phyloP scores from a whole-genome alignment of 257 asterid species.

The Osmanthus fragrans region DNA sequence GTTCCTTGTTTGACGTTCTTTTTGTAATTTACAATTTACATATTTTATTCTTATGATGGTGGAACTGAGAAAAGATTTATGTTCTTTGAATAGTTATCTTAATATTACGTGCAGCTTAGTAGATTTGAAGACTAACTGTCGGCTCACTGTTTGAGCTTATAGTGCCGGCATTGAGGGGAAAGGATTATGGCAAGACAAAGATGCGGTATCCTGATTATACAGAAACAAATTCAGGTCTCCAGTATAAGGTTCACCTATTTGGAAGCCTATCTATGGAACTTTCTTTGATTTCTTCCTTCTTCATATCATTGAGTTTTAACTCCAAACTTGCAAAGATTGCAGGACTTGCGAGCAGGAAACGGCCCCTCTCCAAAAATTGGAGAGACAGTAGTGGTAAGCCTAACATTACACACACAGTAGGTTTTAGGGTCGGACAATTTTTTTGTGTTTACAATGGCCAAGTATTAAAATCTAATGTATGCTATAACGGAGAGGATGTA shows the following conservation, averaged over 20 bases:
- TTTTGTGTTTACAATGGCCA: conserved; percentile 1
- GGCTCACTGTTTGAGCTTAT: conserved; percentile 67
- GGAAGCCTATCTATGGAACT: conserved; percentile 25
- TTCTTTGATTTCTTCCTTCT: conserved; percentile 24
- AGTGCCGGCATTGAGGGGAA: conserved; percentile 99
- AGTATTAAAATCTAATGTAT: neutral
- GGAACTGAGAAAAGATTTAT: conserved; percentile 11
- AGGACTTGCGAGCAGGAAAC: conserved; percentile 84
- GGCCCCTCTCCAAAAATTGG: conserved; percentile 82
- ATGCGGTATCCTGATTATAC: conserved; percentile 85
- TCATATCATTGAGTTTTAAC: conserved; percentile 21
- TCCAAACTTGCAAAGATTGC: conserved; percentile 34
- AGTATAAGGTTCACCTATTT: conserved; percentile 70
- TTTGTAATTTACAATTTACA: neutral
- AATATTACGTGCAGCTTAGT: conserved; percentile 51
- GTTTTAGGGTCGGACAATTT: neutral
- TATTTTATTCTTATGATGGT: neutral
- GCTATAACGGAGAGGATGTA: neutral
- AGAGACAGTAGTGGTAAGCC: conserved; percentile 82
- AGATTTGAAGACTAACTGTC: conserved; percentile 67
- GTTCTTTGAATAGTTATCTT: conserved; percentile 43
- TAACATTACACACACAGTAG: conserved; percentile 16
- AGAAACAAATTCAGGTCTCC: conserved; percentile 89
- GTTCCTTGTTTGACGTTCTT: conserved; percentile 11
- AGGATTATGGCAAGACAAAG: conserved; percentile 96